Evolutionary conservation across 257 asterid species (phyloP).

Genomic region (Rauvolfia tetraphylla): DNA sequence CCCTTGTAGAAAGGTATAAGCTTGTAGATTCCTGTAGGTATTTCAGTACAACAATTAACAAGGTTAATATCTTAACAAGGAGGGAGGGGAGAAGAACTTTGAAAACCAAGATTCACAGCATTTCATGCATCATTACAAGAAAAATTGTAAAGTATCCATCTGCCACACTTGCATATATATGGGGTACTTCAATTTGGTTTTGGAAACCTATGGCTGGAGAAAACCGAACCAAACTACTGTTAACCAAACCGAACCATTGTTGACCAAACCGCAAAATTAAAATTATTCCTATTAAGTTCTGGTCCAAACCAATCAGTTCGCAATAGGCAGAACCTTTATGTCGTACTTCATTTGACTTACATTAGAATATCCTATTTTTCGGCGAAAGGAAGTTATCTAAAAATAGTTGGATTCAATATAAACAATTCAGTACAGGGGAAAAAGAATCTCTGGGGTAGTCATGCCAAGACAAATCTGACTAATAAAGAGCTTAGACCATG

Average conservation of each 20-base stretch:
- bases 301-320: background rate
- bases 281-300: background rate
- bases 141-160: background rate
- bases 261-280: too few relatives aligned
- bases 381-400: background rate
- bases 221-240: background rate
- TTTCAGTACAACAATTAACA: conserved; percentile 24
- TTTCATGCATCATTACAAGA: background rate
- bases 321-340: background rate
- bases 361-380: background rate
- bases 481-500: background rate
- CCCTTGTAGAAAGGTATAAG: conserved; percentile 96
- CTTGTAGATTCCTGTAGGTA: conserved; percentile 68
- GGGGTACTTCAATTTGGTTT: too few relatives aligned
- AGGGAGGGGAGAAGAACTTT: background rate
- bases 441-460: background rate
- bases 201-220: background rate
- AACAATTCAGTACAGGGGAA: too few relatives aligned
- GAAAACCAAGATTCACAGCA: background rate
- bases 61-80: background rate
- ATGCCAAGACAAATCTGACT: background rate
- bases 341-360: background rate
- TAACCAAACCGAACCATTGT: background rate
- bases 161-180: too few relatives aligned
- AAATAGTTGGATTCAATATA: background rate